A percentile compares a stretch with the other conserved stretches of the same genome.
Evolutionary conservation across 768 basidiomycete genomes (phyloP).

Genomic region (Tricholoma terreum): DNA sequence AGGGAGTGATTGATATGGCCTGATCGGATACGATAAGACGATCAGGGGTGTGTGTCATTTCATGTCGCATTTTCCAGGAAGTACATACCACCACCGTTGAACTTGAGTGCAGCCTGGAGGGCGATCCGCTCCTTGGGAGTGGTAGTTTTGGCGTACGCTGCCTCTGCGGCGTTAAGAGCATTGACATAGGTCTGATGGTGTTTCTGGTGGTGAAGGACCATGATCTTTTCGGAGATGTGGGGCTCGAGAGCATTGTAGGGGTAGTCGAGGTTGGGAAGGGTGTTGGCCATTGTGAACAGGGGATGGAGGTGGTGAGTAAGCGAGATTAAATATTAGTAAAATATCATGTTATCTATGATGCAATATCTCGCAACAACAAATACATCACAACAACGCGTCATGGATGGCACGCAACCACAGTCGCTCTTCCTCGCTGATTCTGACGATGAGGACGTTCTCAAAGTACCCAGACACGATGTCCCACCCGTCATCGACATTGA

Average conservation of each 20-base stretch:
- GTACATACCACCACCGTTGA: conserved; percentile 89
- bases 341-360: neutral
- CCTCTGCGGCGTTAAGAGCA: conserved; percentile 87
- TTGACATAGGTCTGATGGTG: conserved; percentile 96
- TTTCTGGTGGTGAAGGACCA: conserved; percentile 92
- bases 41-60: conserved; percentile 3
- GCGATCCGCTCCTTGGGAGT: conserved; percentile 80
- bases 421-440: conserved; percentile 61
- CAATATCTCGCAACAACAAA: conserved; percentile 28
- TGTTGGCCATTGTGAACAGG: conserved; percentile 19
- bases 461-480: conserved; percentile 30
- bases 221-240: conserved; percentile 89
- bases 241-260: conserved; percentile 89
- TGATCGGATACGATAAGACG: conserved; percentile 30
- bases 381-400: conserved; percentile 43
- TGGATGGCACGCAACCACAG: conserved; percentile 28
- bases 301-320: neutral
- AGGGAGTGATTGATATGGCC: conserved; percentile 93
- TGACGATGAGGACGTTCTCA: conserved; percentile 42
- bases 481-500: conserved; percentile 45
- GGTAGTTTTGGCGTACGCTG: conserved; percentile 60
- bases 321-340: neutral
- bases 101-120: conserved; percentile 88
- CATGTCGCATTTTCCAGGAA: conserved; percentile 6
- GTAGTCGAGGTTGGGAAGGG: conserved; percentile 71